Percentiles rank a stretch among this genome's conserved stretches.
These are phyloP conservation scores for Fusarium dlaminii DNA, from an alignment of 2,329 filamentous ascomycete species.

Conservation along the genomic window DNA sequence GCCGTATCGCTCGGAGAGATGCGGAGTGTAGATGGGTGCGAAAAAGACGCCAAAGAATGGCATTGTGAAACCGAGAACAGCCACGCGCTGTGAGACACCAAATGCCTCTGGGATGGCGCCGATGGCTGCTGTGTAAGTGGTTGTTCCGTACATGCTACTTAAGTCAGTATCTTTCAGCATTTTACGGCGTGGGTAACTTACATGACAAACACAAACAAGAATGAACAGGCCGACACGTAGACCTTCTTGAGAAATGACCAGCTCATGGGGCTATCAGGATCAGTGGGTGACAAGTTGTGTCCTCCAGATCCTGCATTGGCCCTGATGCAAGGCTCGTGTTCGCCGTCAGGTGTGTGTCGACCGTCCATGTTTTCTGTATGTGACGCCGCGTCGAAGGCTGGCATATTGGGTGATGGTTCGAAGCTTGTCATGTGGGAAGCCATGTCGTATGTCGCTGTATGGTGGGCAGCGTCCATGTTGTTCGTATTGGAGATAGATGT, in stretches of 20 bases:
- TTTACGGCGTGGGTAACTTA: background rate
- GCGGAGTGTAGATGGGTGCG: background rate
- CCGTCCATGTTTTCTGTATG: background rate
- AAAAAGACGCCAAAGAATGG: background rate
- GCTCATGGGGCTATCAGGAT: background rate
- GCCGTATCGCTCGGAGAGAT: background rate
- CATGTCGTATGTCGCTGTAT: background rate
- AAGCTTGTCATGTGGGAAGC: background rate
- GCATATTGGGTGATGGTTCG: background rate
- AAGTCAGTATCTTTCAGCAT: background rate
- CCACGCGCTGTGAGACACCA: background rate
- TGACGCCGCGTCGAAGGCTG: background rate
- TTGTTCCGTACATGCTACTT: background rate
- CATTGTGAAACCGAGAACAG: background rate
- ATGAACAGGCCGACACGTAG: background rate
- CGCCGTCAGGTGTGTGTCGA: background rate
- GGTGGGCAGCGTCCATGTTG: background rate
- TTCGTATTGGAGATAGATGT: background rate
- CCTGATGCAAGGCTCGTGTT: background rate
- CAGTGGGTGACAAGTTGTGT: background rate
- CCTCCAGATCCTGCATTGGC: background rate
- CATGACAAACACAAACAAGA: background rate
- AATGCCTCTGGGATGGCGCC: background rate
- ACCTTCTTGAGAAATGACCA: background rate
- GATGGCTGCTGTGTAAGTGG: background rate